These are phyloP conservation scores for Penicillium crustosum DNA, from an alignment of 2,329 filamentous ascomycete genomes.

Conservation along the genomic window DNA sequence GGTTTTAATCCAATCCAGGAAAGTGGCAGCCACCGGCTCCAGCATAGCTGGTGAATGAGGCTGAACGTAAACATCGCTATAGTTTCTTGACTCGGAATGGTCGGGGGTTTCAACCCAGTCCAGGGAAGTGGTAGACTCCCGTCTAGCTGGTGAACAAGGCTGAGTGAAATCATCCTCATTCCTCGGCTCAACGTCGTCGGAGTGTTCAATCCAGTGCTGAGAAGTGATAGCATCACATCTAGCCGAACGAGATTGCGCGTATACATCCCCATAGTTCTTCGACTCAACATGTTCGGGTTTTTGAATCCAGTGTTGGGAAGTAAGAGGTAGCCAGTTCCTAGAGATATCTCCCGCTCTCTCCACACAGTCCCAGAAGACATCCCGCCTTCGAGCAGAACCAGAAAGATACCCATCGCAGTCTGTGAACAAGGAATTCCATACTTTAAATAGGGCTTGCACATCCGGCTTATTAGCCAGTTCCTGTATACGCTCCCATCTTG, in stretches of 20 bases:
- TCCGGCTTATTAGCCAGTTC: background rate
- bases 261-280: no score
- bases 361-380: background rate
- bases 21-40: no score
- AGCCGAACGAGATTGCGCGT: background rate
- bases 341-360: background rate
- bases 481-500: background rate
- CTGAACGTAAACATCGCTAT: background rate
- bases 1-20: background rate
- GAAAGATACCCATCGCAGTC: background rate
- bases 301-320: background rate
- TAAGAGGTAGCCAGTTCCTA: background rate
- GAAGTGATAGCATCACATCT: background rate
- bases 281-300: background rate
- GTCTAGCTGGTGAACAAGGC: no score
- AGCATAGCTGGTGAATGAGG: background rate
- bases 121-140: background rate
- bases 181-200: no score
- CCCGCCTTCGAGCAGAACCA: background rate
- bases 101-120: background rate
- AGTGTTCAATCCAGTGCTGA: background rate
- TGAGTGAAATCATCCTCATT: background rate
- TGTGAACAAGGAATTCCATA: background rate
- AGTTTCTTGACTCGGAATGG: no score
- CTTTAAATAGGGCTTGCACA: background rate